Base-by-base conservation (phyloP, 176 grass and related monocot genomes). In the Phragmites australis region DNA sequence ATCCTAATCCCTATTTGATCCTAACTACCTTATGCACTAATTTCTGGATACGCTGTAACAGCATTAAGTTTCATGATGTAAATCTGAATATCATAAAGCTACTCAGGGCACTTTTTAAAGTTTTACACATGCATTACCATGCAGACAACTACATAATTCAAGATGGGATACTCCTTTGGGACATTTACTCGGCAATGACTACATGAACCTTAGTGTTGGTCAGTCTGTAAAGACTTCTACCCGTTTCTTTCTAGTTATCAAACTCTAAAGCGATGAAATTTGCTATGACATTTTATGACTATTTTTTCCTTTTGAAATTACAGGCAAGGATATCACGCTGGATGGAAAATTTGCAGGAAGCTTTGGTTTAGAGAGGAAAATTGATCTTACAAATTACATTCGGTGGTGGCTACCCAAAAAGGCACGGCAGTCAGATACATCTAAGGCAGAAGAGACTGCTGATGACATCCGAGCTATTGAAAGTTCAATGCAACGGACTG, bases 331-430 rank as follows among this genome's bases (percentile, higher is more conserved):
- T 72, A 83, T 81, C 25, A 72, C 64, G 15, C 68, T 87, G 13
- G 96, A 93, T 84, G 83, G 88, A 65, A 94, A 91, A 71, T 93
- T 87, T 81, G 65, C 74, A 2, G 89, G 85, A 68, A 84, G 81
- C 84, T 87, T 86, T 26, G 87, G 82, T 8, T 75, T 90, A 81
- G 91, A 97, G 65, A 90, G 87, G 83, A 99, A 95, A 95, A 84
- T 90, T 87, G 93, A 99, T 91, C 84, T 99, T 51, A 95, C 96
- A 84, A 95, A 87, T 82, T 99, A 95, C 83, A 99, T 99, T 75
- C 89, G 87, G 67, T 99, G 96, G 96, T 99, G 96, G 96, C 48
- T 87, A 43, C 93, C 90, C 18, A 99, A 95, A 84, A 99, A 93
- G 80, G 32, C 84, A 26, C 85, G 88, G 70, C 88, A 91, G 66